Percentiles rank a stretch among this genome's conserved stretches.
Conservation (phyloP, 1,139 yeast genomes). For the Blastobotrys apis region DNA sequence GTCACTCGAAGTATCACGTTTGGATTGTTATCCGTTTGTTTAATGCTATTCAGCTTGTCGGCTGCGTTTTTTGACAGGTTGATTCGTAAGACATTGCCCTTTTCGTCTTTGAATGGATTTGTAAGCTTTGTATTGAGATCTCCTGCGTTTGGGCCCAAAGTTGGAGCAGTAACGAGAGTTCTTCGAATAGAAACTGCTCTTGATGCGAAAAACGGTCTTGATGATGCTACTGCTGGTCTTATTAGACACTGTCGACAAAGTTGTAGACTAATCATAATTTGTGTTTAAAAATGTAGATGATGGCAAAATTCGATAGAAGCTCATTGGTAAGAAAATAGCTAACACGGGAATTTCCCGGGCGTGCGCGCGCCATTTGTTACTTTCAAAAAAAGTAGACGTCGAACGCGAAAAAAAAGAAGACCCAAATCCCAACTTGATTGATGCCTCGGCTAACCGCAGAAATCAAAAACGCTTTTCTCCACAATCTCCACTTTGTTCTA, state of each 20-base stretch:
- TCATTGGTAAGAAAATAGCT: too few species aligned
- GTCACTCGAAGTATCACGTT: conserved; percentile 62
- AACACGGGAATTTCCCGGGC: too few species aligned
- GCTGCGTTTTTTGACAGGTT: conserved; percentile 46
- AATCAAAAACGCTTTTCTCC: neutral
- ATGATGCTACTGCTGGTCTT: neutral
- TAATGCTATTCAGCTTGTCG: conserved; percentile 52
- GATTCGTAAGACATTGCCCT: conserved; percentile 35
- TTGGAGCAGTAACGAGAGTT: conserved; percentile 16
- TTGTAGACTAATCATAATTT: neutral
- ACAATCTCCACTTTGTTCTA: conserved; percentile 3
- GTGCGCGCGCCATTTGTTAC: neutral
- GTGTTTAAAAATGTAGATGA: too few species aligned
- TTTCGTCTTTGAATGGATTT: conserved; percentile 33
- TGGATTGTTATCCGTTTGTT: conserved; percentile 53
- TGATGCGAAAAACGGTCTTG: too few species aligned
- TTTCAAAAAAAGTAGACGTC: too few species aligned
- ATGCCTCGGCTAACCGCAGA: neutral
- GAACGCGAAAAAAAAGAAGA: too few species aligned
- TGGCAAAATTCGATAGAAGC: too few species aligned
- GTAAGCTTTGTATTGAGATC: conserved; percentile 25
- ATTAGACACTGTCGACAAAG: neutral
- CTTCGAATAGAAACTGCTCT: too few species aligned
- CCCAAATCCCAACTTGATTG: too few species aligned
- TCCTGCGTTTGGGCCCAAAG: conserved; percentile 20